A percentile compares a stretch with the other conserved stretches of the same genome.
Evolutionary conservation across 345 rosid genomes (phyloP).

Genomic region (Conringia planisiliqua): DNA sequence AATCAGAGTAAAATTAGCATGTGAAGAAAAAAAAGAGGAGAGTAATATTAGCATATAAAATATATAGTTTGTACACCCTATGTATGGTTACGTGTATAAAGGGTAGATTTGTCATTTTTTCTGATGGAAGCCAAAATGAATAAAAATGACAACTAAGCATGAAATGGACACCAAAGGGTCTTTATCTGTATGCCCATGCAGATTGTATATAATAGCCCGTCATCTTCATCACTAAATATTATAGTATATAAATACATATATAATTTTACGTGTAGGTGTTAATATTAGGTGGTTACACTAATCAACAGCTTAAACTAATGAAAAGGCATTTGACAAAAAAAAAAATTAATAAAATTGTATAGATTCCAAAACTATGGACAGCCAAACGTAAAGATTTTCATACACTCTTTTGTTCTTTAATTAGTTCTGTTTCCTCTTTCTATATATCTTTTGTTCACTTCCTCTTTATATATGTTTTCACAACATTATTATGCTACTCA

Average conservation of each 20-base stretch:
- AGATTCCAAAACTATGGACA: slow-evolving; percentile 31
- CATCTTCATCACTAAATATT: slow-evolving; percentile 10
- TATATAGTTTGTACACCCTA: neutral
- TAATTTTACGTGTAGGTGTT: slow-evolving; percentile 9
- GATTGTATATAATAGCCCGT: slow-evolving; percentile 16
- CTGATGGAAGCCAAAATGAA: slow-evolving; percentile 8
- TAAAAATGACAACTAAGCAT: slow-evolving; percentile 32
- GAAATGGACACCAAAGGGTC: slow-evolving; percentile 30
- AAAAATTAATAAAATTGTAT: slow-evolving; percentile 7
- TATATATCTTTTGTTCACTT: slow-evolving; percentile 6
- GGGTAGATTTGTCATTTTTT: slow-evolving; percentile 5
- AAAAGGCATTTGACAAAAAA: slow-evolving; percentile 19
- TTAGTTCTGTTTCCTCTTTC: slow-evolving; percentile 3
- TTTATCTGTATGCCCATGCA: slow-evolving; percentile 29
- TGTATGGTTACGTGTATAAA: neutral
- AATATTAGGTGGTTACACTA: slow-evolving; percentile 32
- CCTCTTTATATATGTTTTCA: neutral
- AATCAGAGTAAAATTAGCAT: neutral
- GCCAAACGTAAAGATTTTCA: slow-evolving; percentile 18
- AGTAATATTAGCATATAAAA: neutral
- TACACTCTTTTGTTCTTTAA: slow-evolving; percentile 6
- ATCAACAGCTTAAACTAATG: slow-evolving; percentile 24
- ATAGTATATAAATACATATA: neutral
- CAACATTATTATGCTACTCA: neutral
- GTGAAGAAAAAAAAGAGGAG: neutral